Base-by-base conservation (phyloP, 2,329 filamentous ascomycete species). In the Colletotrichum tabaci region DNA sequence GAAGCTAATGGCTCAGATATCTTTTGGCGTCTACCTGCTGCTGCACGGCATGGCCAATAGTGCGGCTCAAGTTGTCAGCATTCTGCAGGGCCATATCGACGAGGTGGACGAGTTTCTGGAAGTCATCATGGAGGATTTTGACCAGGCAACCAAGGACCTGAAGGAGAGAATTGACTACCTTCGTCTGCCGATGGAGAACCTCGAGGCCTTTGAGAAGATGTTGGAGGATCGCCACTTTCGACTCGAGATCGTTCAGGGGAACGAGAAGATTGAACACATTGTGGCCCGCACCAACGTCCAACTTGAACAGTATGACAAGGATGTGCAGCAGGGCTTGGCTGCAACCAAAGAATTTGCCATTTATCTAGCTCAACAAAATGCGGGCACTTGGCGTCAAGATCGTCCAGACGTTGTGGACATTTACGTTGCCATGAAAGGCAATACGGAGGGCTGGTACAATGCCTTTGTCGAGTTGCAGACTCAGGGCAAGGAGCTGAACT, bases 81-180 rank as follows among this genome's bases (percentile, higher is more conserved):
- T 98, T 64, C 86, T 98, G 67, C 94, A 98, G 78, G 91, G 90
- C 16, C 96, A 98, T 80, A 96, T 98, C 72, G 94, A 98, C 78
- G 96, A 98, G 81, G 90, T 98, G 40, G 96, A 98, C 81, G 92
- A 93, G 77, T 98, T 98, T 77, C 85, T 98, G 44, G 94, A 97
- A 80, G 90, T 93, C 21, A 93, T 94, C 0, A 90, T 94, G 53
- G 95, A 97, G 76, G 96, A 98, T 79, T 91, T 98, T 62, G 89
- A 93, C 56, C 85, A 95, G 63, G 94, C 95, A 5, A 89, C 91
- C 55, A 86, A 90, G 72, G 96, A 98, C 79, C 91, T 98, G 74
- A 88, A 89, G 66, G 93, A 94, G 73, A 91, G 96, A 30, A 91
- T 97, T 73, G 91, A 93, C 71, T 93, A 93, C 79, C 85, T 98